Evolutionary conservation across 768 basidiomycete species (phyloP).

Genomic region (Amanita subjunquillea): DNA sequence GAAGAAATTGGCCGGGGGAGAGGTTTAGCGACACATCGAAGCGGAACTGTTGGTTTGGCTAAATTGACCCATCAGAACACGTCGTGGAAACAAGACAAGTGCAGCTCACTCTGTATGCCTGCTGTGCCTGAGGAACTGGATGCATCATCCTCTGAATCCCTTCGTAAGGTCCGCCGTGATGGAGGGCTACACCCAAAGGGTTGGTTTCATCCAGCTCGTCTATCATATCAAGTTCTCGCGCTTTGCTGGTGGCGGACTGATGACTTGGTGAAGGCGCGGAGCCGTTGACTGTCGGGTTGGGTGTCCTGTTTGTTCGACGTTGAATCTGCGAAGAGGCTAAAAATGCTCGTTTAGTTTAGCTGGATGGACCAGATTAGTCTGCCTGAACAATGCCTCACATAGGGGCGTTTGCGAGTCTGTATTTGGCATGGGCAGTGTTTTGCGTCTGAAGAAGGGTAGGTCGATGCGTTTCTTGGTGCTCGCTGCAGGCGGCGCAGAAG

Average conservation of each 20-base stretch:
- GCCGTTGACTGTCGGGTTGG: background rate
- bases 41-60: slow-evolving; percentile 15
- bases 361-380: too few species aligned
- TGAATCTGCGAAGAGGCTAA: background rate
- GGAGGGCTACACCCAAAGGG: slow-evolving; percentile 51
- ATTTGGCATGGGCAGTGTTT: background rate
- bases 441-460: slow-evolving; percentile 4
- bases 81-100: background rate
- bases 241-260: background rate
- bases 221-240: slow-evolving; percentile 49
- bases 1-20: slow-evolving; percentile 46
- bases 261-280: background rate
- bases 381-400: background rate
- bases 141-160: slow-evolving; percentile 30
- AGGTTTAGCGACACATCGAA: slow-evolving; percentile 38
- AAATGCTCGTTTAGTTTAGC: background rate
- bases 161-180: slow-evolving; percentile 73
- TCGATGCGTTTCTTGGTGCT: background rate
- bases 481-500: background rate
- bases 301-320: background rate
- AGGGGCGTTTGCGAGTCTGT: too few species aligned
- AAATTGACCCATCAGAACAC: background rate
- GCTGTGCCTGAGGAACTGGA: slow-evolving; percentile 1
- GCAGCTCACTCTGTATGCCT: background rate
- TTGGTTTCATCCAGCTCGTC: slow-evolving; percentile 74